phyloP scores from a whole-genome alignment of 2,329 filamentous ascomycete species.

The Thermothelomyces thermophilus region DNA sequence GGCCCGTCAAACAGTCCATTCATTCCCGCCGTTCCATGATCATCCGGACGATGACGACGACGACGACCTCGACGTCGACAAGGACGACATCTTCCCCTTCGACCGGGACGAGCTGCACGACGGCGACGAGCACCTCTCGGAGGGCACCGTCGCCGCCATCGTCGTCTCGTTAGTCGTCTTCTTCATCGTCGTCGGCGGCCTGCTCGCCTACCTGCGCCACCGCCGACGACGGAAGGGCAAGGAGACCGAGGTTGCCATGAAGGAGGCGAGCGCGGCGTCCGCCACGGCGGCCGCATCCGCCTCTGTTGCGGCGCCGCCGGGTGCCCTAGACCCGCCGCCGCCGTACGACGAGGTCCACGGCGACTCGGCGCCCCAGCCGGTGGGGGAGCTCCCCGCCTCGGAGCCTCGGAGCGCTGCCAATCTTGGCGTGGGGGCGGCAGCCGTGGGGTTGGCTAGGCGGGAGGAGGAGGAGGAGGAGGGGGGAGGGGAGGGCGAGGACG shows the following conservation, averaged over 20 bases:
- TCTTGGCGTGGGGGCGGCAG: neutral
- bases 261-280: slow-evolving; percentile 1
- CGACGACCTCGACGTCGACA: neutral
- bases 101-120: neutral
- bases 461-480: neutral
- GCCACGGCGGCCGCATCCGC: neutral
- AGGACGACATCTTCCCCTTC: neutral
- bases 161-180: slow-evolving; percentile 7
- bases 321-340: slow-evolving; percentile 11
- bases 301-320: neutral
- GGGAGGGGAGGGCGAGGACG: neutral
- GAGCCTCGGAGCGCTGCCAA: neutral
- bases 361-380: neutral
- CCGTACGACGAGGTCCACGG: slow-evolving; percentile 11
- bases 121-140: neutral
- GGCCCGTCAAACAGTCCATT: neutral
- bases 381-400: neutral
- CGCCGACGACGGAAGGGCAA: neutral
- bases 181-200: neutral
- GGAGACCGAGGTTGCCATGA: neutral
- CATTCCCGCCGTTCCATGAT: neutral
- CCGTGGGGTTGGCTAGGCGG: too few relatives aligned
- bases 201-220: neutral
- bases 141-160: slow-evolving; percentile 5
- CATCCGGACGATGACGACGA: neutral